Evolutionary conservation across 2,329 filamentous ascomycete genomes (phyloP).

Genomic region (Zymoseptoria pseudotritici): DNA sequence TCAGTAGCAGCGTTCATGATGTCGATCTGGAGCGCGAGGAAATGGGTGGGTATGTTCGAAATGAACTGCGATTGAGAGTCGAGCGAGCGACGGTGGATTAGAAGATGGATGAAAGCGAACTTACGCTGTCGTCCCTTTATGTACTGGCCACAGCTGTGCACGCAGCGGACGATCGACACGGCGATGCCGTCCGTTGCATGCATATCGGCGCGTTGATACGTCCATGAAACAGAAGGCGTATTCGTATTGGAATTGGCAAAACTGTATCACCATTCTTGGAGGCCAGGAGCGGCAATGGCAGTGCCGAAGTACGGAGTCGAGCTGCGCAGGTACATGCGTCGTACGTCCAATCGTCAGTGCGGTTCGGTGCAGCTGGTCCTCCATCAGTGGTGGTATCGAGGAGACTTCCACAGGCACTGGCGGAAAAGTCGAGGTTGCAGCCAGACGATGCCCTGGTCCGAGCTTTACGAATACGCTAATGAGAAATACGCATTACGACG

Average conservation of each 20-base stretch:
- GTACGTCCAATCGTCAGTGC: too few species aligned
- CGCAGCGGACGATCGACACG: not conserved
- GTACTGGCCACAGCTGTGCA: not conserved
- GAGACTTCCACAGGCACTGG: too few species aligned
- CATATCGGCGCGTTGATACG: not conserved
- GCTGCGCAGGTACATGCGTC: too few species aligned
- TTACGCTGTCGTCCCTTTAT: not conserved
- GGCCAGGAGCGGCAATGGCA: not conserved
- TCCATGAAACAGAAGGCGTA: not conserved
- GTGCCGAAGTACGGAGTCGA: not conserved
- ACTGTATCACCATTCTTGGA: not conserved
- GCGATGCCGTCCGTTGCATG: not conserved
- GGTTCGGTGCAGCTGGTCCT: too few species aligned
- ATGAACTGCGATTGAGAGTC: not conserved
- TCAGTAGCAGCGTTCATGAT: not conserved
- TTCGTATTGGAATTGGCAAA: not conserved
- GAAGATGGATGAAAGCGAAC: not conserved
- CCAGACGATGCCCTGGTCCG: too few species aligned
- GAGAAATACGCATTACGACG: too few species aligned
- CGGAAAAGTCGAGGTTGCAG: too few species aligned
- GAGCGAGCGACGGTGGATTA: not conserved
- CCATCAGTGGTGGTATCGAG: too few species aligned
- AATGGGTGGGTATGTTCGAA: not conserved
- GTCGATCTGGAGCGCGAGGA: not conserved
- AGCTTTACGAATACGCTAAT: too few species aligned